phyloP scores from a whole-genome alignment of 768 basidiomycete genomes.

The Suillus lakei region DNA sequence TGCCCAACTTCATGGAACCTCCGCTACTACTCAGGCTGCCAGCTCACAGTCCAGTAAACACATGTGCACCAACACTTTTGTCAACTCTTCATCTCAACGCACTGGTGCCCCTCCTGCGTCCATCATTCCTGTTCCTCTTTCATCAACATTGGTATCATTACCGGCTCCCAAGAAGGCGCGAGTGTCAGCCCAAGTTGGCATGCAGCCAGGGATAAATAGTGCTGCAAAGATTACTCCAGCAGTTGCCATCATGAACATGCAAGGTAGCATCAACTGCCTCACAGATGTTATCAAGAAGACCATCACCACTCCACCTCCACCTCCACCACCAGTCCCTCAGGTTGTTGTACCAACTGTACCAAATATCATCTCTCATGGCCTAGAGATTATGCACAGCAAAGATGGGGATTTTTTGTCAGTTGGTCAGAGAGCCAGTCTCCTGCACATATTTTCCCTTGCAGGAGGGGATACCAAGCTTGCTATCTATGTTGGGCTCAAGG shows the following conservation, averaged over 20 bases:
- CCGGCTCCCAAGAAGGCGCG: not conserved
- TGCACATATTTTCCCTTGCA: too few relatives aligned
- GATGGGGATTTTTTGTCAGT: too few relatives aligned
- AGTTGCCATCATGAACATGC: not conserved
- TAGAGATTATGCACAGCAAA: too few relatives aligned
- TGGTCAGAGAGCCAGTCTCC: too few relatives aligned
- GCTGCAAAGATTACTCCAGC: not conserved
- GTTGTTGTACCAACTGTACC: too few relatives aligned
- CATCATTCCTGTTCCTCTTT: not conserved
- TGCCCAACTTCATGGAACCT: not conserved
- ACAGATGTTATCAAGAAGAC: not conserved
- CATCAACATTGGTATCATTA: not conserved
- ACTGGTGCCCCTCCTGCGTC: not conserved
- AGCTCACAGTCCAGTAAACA: not conserved
- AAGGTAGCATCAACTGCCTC: not conserved
- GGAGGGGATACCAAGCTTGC: too few relatives aligned
- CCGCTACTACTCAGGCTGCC: not conserved
- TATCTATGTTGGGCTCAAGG: too few relatives aligned
- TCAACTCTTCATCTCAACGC: not conserved
- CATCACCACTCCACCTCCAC: not conserved
- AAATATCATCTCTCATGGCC: too few relatives aligned
- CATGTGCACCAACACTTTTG: not conserved
- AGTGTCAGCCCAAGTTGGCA: not conserved
- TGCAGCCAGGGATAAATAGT: not conserved
- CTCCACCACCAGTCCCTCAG: too few relatives aligned